Base-by-base conservation (phyloP, 164 flowering plant species). In the Vitis labrusca region DNA sequence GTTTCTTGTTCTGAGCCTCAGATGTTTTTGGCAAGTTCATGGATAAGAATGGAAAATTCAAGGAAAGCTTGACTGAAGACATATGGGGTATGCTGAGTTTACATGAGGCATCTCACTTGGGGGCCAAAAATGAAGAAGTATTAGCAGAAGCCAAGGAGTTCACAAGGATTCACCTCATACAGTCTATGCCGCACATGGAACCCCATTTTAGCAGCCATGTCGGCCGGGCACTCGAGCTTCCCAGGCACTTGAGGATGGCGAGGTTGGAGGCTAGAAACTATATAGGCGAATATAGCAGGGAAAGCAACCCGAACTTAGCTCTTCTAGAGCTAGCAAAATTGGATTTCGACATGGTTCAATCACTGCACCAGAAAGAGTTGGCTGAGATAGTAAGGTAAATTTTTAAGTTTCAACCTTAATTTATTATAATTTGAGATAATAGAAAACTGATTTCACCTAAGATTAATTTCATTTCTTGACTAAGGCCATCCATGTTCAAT, bases 21-120 rank as follows among this genome's bases (percentile, higher is more conserved):
- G 84, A 81, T 61, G 65, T 78, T 8, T 78, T 81, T 50, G 19
- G 47, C 15, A 58, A 63, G 13, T 78, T 78, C 52, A 62, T 37
- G 17, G 63, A 73, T 52, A 56, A 59, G 11, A 68, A 67, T 14
- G 77, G 77, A 12, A 27, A 64, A 14, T 78, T 73, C 63, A 68
- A 66, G 57, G 79, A 72, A 37, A 51, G 71, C 5, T 47, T 82
- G 37, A 44, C 15, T 12, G 50, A 50, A 15, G 78, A 79, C 69
- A 66, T 64, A 10, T 0, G 19, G 32, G 83, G 78, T 0, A 10
- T 75, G 61, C 58, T 82, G 56, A 77, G 85, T 61, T 77, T 79
- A 63, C 77, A 74, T 19, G 85, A 79, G 51, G 83, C 83, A 10
- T 74, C 85, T 2, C 55, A 64, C 17, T 23, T 82, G 32, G 68